Percentiles rank a stretch among this genome's conserved stretches.
Conservation (phyloP, 1,139 yeast species). For the Suhomyces choctaworum region DNA sequence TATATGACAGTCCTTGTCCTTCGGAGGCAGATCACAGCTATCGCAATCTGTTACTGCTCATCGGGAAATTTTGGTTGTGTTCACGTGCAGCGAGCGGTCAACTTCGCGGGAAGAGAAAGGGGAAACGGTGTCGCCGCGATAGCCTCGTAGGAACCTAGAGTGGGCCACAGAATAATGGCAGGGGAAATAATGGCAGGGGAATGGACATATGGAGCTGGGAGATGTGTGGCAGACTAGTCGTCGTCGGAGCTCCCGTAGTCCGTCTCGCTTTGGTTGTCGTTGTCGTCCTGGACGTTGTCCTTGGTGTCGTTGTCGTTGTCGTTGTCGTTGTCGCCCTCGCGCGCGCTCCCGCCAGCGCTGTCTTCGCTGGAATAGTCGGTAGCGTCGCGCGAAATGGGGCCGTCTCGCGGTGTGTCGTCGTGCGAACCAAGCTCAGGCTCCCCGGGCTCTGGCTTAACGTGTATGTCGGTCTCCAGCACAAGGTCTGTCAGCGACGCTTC, state of each 20-base stretch:
- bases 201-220: not conserved
- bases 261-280: not conserved
- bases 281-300: not conserved
- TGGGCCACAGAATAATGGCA: too few relatives aligned
- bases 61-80: too few relatives aligned
- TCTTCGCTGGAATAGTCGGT: conserved; percentile 6
- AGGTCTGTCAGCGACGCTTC: too few relatives aligned
- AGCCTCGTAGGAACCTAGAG: too few relatives aligned
- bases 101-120: conserved; percentile 2
- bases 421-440: not conserved
- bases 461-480: not conserved
- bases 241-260: not conserved
- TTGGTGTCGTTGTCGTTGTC: not conserved
- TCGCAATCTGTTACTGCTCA: too few relatives aligned
- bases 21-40: too few relatives aligned
- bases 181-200: not conserved
- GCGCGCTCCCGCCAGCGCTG: not conserved
- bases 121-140: conserved; percentile 1
- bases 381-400: conserved; percentile 1
- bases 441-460: not conserved
- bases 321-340: too few relatives aligned
- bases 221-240: not conserved
- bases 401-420: not conserved
- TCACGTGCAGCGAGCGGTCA: too few relatives aligned
- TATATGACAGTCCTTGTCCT: too few relatives aligned